A percentile compares a stretch with the other conserved stretches of the same genome.
Evolutionary conservation across 2,329 filamentous ascomycete genomes (phyloP).

Genomic region (Colletotrichum tropicale): DNA sequence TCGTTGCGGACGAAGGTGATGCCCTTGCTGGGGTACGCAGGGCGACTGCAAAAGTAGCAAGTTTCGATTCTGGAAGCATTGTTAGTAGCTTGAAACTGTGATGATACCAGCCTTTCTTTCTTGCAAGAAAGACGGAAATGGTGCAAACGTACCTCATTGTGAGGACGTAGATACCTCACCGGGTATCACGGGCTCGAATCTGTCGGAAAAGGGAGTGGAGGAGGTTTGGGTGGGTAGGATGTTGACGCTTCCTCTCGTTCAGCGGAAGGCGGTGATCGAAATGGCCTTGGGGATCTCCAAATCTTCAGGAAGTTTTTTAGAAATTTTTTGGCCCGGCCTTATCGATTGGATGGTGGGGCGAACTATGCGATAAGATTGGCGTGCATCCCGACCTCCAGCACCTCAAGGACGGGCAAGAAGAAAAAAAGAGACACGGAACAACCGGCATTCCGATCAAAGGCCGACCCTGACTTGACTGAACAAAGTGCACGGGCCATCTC

Average conservation of each 20-base stretch:
- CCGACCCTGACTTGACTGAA: background rate
- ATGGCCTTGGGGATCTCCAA: background rate
- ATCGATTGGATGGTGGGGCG: constrained; percentile 19
- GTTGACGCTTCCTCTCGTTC: constrained; percentile 12
- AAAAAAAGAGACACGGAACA: background rate
- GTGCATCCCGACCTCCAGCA: background rate
- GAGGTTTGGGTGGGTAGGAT: background rate
- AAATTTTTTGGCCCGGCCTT: constrained; percentile 16
- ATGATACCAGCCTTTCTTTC: background rate
- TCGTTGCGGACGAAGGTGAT: constrained; percentile 48
- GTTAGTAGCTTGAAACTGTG: background rate
- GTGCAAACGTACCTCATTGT: constrained; percentile 18
- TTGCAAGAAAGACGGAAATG: background rate
- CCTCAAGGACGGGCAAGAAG: background rate
- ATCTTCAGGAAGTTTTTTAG: constrained; percentile 15
- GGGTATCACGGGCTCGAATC: constrained; percentile 10
- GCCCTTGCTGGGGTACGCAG: constrained; percentile 58
- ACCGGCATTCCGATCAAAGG: background rate
- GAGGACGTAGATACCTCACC: constrained; percentile 15
- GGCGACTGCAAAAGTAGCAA: constrained; percentile 52
- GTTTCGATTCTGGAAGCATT: constrained; percentile 41
- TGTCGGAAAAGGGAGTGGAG: background rate
- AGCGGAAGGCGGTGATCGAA: constrained; percentile 18
- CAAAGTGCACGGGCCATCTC: background rate
- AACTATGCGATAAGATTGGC: background rate